Conservation (phyloP, 495 filamentous ascomycete species). For the Parathielavia hyrcaniae region DNA sequence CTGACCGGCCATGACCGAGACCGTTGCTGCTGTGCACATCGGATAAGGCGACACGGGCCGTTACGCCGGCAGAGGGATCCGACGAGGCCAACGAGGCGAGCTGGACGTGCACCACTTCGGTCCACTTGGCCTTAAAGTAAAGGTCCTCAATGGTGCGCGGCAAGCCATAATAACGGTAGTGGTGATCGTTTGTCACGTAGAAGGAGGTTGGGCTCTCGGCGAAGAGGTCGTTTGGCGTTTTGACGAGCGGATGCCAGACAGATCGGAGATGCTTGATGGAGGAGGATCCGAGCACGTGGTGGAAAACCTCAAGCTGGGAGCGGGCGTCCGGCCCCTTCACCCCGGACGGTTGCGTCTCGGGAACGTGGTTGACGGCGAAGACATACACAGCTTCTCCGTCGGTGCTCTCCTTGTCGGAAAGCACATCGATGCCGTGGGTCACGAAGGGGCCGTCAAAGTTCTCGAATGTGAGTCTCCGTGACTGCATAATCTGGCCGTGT, state of each 20-base stretch:
- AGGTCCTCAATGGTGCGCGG: conserved; percentile 42
- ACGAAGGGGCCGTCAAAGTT: conserved; percentile 51
- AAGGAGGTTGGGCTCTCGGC: conserved; percentile 44
- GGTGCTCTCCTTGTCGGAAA: conserved; percentile 38
- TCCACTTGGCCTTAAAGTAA: conserved; percentile 34
- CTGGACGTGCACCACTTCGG: conserved; percentile 29
- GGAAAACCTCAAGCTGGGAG: conserved; percentile 55
- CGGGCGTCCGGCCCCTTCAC: conserved; percentile 23
- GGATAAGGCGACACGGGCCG: conserved; percentile 40
- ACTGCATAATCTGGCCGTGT: conserved; percentile 43
- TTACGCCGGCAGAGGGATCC: conserved; percentile 30
- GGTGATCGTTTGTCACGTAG: conserved; percentile 59
- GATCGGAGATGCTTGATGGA: conserved; percentile 37
- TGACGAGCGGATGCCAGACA: conserved; percentile 44
- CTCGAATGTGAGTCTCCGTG: conserved; percentile 43
- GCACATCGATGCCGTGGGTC: conserved; percentile 57
- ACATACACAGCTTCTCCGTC: conserved; percentile 51
- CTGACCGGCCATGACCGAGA: conserved; percentile 46
- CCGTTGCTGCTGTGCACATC: conserved; percentile 52
- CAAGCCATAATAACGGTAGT: conserved; percentile 40
- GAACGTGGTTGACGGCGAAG: conserved; percentile 53
- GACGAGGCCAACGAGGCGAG: conserved; percentile 20
- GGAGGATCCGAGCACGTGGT: conserved; percentile 40
- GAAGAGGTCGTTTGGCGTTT: conserved; percentile 57
- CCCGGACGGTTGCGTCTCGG: conserved; percentile 25